Conservation (phyloP, 129 eudicot genomes). For the Tagetes patula region DNA sequence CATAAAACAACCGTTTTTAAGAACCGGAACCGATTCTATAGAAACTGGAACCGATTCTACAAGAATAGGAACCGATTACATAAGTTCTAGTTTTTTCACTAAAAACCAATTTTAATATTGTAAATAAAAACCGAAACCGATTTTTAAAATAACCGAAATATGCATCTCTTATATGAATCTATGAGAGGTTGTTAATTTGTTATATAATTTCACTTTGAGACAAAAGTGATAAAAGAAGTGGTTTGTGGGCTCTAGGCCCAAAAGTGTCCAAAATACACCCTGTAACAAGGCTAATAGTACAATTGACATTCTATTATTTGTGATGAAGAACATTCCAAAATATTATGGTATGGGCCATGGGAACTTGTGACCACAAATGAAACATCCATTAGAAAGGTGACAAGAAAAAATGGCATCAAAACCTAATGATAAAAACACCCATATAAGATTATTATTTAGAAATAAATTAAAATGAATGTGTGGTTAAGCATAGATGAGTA, state of each 20-base stretch:
- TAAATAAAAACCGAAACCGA: too few relatives aligned
- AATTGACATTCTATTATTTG: conserved; percentile 8
- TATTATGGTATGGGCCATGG: conserved; percentile 3
- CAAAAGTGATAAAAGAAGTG: neutral
- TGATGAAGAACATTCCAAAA: neutral
- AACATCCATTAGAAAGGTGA: neutral
- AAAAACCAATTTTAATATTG: too few relatives aligned
- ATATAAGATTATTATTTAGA: neutral
- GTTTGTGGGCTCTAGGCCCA: conserved; percentile 11
- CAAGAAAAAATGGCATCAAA: neutral
- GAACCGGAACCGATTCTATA: too few relatives aligned
- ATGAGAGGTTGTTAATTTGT: too few relatives aligned
- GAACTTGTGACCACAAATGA: neutral
- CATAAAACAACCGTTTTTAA: too few relatives aligned
- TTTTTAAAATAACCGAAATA: too few relatives aligned
- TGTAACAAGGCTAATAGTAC: conserved; percentile 4
- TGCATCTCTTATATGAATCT: too few relatives aligned
- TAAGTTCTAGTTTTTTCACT: too few relatives aligned
- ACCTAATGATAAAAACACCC: neutral
- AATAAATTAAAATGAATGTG: neutral
- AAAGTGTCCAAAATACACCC: conserved; percentile 10
- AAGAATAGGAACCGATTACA: too few relatives aligned
- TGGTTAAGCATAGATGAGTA: neutral
- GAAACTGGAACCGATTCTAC: too few relatives aligned
- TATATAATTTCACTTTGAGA: neutral